Base-by-base conservation (phyloP, 2,329 filamentous ascomycete species). In the Aspergillus spinulosporus region DNA sequence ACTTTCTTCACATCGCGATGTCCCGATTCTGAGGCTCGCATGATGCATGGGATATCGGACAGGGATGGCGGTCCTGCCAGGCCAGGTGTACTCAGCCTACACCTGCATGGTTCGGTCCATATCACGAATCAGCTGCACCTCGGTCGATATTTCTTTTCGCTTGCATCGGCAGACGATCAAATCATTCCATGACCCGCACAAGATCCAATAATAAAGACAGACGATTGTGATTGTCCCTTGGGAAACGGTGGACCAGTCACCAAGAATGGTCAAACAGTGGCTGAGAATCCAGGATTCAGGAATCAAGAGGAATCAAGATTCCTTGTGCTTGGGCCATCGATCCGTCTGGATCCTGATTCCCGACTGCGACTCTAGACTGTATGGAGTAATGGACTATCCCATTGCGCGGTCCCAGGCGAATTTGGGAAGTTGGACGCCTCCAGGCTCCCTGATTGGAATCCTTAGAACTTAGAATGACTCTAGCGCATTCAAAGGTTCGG, bases 121-220 rank as follows among this genome's bases (percentile, higher is more conserved):
- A 8, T 15, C 45, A 36, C 45, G 45, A 34, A 48, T 48, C 45
- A 34, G 21, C 21, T 21, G 21, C 21, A 21, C 26, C 5, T 39
- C 50, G 34, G 43, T 46, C n/a, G 32, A 44, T 31, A 47, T 46
- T 52, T 52, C 15, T 9, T 14, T 43, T 52, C 50, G 50, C 50
- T 52, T 52, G 50, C 43, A 52, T 52, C 50, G 50, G 50, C 49
- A 36, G n/a, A 40, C 9, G 11, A 45, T 43, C 42, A 52, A 52
- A 21, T 39, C 26, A 5, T 21, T 52, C 12, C 37, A 9, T 43
- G 37, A 32, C 14, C 21, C 12, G n/a, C 34, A 12, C 21, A 21
- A 21, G 21, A 21, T 21, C 21, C 21, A 21, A 21, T 21, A 21
- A 21, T 21, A 42, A 21, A 42, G 5, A 21, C 14, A 31, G 15